A percentile compares a stretch with the other conserved stretches of the same genome.
Evolutionary conservation across 306 rosid species (phyloP).

Genomic region (Delonix regia): DNA sequence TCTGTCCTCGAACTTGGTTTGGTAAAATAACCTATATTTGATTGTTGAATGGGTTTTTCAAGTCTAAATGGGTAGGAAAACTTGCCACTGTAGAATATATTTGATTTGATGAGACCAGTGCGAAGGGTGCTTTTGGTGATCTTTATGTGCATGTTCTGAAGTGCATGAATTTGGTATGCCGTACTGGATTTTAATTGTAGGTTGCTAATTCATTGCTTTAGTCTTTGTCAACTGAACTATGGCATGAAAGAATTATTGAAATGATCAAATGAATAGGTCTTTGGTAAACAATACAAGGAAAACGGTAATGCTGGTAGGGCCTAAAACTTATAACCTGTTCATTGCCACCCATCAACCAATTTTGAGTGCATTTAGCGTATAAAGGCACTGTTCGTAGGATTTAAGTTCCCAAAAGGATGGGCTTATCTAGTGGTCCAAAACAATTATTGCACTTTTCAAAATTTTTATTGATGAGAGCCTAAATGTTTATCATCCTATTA

Average conservation of each 20-base stretch:
- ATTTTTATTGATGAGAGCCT: neutral
- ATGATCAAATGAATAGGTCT: constrained; percentile 1
- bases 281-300: constrained; percentile 14
- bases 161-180: constrained; percentile 33
- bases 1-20: neutral
- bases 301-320: constrained; percentile 26
- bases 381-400: constrained; percentile 25
- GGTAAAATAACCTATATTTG: neutral
- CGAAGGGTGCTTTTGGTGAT: constrained; percentile 28
- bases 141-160: neutral
- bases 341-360: constrained; percentile 16
- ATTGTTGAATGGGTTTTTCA: neutral
- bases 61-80: constrained; percentile 27
- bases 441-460: constrained; percentile 15
- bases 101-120: constrained; percentile 28
- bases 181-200: constrained; percentile 31
- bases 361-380: constrained; percentile 4
- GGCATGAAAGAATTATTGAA: constrained; percentile 26
- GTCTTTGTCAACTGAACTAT: constrained; percentile 24
- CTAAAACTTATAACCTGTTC: constrained; percentile 17
- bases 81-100: constrained; percentile 29
- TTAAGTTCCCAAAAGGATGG: constrained; percentile 12
- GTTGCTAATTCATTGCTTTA: constrained; percentile 15
- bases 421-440: constrained; percentile 20
- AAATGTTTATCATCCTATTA: constrained; percentile 16